Evolutionary conservation across 345 rosid species (phyloP).

Genomic region (Eutrema heterophyllum): DNA sequence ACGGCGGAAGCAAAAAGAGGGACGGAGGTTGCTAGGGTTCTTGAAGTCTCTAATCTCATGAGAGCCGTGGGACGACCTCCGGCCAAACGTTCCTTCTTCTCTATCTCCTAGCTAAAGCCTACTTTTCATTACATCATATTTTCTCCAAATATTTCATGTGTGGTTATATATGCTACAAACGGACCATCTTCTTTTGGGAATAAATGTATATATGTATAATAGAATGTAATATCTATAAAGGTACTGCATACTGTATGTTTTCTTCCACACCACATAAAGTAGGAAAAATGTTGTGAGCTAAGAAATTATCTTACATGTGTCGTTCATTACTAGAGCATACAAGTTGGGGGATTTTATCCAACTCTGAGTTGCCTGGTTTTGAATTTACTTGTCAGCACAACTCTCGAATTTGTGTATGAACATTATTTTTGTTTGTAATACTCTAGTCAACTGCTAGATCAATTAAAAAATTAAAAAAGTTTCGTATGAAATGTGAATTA

Average conservation of each 20-base stretch:
- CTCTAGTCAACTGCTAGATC: not conserved
- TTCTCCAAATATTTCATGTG: not conserved
- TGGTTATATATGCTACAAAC: not conserved
- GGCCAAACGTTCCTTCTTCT: slow-evolving; percentile 75
- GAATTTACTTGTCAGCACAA: not conserved
- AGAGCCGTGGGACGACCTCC: slow-evolving; percentile 92
- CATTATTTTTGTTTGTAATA: not conserved
- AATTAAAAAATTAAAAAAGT: not conserved
- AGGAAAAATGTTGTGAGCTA: not conserved
- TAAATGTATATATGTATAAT: slow-evolving; percentile 9
- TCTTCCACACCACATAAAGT: not conserved
- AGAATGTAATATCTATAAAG: not conserved
- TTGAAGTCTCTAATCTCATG: slow-evolving; percentile 83
- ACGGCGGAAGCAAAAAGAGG: slow-evolving; percentile 82
- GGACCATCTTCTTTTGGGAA: not conserved
- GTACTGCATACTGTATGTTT: not conserved
- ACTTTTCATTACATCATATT: not conserved
- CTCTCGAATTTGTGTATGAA: no score
- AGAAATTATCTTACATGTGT: not conserved
- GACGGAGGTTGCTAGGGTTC: slow-evolving; percentile 63
- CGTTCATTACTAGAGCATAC: not conserved
- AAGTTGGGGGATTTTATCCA: not conserved
- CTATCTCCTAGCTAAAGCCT: slow-evolving; percentile 10
- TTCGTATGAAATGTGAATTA: not conserved
- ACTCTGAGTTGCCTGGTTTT: not conserved